Conservation (phyloP, 768 basidiomycete species). For the Leccinum longicurvipes region DNA sequence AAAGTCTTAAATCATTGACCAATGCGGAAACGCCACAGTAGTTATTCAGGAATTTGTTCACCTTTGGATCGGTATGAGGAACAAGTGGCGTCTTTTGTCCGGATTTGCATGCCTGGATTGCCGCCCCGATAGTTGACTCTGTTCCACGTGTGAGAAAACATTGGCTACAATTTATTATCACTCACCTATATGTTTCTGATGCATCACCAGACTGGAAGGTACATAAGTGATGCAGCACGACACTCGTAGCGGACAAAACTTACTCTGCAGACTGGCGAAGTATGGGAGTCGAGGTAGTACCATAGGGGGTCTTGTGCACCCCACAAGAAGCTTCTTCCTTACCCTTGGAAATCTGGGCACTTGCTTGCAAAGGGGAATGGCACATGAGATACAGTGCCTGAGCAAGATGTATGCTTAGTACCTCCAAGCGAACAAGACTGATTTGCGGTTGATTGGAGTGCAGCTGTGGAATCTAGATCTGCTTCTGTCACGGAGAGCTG, state of each 20-base stretch:
- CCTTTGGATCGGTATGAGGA: constrained; percentile 57
- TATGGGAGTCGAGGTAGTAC: not conserved
- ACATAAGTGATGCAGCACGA: not conserved
- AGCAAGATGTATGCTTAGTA: too few species aligned
- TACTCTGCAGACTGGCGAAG: not conserved
- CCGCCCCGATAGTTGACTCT: not conserved
- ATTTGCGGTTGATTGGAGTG: not conserved
- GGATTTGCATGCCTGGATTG: not conserved
- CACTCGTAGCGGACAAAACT: not conserved
- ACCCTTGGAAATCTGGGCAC: not conserved
- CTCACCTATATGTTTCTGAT: constrained; percentile 38
- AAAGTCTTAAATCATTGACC: constrained; percentile 49
- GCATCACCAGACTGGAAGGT: constrained; percentile 26
- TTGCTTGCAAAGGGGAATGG: not conserved
- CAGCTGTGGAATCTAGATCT: not conserved
- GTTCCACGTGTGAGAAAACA: not conserved
- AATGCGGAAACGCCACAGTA: constrained; percentile 73
- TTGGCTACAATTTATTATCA: not conserved
- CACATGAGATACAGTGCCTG: too few species aligned
- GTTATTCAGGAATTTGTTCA: constrained; percentile 60
- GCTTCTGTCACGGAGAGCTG: not conserved
- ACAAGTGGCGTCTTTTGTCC: constrained; percentile 20
- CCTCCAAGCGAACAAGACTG: not conserved
- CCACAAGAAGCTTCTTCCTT: not conserved
- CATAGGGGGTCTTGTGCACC: not conserved